Percentiles rank a stretch among this genome's conserved stretches.
Conservation (phyloP, 306 rosid genomes). For the Chamaecrista fasciculata region DNA sequence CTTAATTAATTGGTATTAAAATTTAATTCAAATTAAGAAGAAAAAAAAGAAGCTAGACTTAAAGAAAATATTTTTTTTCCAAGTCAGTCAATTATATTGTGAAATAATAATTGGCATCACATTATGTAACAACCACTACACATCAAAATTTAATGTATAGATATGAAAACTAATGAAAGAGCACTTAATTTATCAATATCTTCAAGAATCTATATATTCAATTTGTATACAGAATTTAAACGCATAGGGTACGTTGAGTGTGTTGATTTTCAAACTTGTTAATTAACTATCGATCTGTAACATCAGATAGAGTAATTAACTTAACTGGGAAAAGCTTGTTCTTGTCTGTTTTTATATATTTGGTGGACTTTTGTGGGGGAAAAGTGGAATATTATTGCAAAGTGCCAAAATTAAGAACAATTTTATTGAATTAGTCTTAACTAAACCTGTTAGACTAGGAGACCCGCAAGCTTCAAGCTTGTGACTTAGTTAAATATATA, state of each 20-base stretch:
- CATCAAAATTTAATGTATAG: too few relatives aligned
- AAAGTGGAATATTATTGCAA: slow-evolving; percentile 21
- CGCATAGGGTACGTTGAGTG: background rate
- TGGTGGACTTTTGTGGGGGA: slow-evolving; percentile 22
- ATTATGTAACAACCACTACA: too few relatives aligned
- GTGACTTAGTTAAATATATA: background rate
- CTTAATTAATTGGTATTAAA: background rate
- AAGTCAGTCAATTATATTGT: too few relatives aligned
- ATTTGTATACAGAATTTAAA: background rate
- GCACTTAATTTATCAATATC: too few relatives aligned
- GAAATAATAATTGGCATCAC: too few relatives aligned
- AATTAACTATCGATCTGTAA: background rate
- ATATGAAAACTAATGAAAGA: too few relatives aligned
- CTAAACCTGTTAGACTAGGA: slow-evolving; percentile 17
- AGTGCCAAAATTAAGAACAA: slow-evolving; percentile 4
- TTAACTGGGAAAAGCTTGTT: slow-evolving; percentile 24
- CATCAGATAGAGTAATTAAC: slow-evolving; percentile 4
- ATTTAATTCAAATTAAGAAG: background rate
- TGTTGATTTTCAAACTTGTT: background rate
- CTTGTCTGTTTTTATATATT: slow-evolving; percentile 11
- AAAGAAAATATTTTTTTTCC: too few relatives aligned
- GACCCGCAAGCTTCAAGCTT: background rate
- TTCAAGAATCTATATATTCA: background rate
- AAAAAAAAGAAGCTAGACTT: too few relatives aligned
- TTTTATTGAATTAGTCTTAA: slow-evolving; percentile 24